Conservation (phyloP, 805 yeast species). For the Debaryomyces maramus region DNA sequence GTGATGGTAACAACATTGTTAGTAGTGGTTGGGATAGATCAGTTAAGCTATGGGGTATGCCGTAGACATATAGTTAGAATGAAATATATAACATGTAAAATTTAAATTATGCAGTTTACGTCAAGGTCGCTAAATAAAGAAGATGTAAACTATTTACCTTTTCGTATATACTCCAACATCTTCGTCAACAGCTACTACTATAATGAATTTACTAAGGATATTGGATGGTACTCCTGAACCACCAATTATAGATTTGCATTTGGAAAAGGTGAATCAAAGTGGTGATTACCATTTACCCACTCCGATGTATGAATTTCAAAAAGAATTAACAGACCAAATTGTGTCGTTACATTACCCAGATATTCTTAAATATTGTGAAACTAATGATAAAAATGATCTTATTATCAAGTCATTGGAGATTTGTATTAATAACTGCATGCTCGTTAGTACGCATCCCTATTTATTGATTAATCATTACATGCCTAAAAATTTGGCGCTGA, state of each 20-base stretch:
- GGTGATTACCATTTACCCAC: constrained; percentile 79
- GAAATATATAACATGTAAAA: background rate
- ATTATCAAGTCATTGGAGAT: constrained; percentile 75
- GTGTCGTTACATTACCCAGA: constrained; percentile 90
- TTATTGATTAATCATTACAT: constrained; percentile 78
- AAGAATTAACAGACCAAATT: constrained; percentile 86
- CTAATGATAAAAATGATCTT: constrained; percentile 49
- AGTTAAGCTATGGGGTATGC: constrained; percentile 57
- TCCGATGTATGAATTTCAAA: constrained; percentile 83
- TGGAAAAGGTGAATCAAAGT: constrained; percentile 44
- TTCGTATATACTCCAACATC: no score
- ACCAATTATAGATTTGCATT: constrained; percentile 57
- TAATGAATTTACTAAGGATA: constrained; percentile 73
- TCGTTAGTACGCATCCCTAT: constrained; percentile 88
- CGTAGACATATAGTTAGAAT: no score
- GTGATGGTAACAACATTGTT: constrained; percentile 44
- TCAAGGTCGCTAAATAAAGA: no score
- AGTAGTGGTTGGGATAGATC: constrained; percentile 86
- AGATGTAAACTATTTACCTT: no score
- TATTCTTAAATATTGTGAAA: constrained; percentile 80
- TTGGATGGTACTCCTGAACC: constrained; percentile 87
- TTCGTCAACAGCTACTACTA: background rate
- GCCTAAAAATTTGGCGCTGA: constrained; percentile 73
- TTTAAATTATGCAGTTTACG: no score
- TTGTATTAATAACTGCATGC: constrained; percentile 70